These are phyloP conservation scores for Cyclotella choctawhatcheeana DNA, from an alignment of 108 stramenopile species.

Conservation along the genomic window DNA sequence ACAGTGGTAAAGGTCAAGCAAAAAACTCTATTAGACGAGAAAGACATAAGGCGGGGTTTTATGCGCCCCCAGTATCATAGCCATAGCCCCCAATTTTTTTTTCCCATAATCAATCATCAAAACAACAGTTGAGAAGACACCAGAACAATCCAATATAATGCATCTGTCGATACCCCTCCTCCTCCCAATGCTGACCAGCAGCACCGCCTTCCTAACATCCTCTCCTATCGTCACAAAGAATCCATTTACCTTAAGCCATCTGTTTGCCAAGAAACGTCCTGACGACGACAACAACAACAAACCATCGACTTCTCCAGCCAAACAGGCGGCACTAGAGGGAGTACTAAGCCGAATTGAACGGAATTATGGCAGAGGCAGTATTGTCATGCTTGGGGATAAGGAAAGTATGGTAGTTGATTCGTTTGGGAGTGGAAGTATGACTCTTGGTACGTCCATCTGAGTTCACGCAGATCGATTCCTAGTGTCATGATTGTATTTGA, in stretches of 20 bases:
- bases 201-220: neutral
- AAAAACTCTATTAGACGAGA: too few relatives aligned
- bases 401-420: slow-evolving; percentile 76
- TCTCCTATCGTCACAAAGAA: too few relatives aligned
- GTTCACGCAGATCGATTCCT: too few relatives aligned
- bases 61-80: too few relatives aligned
- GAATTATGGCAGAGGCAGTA: slow-evolving; percentile 88
- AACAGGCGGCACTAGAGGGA: slow-evolving; percentile 85
- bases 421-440: slow-evolving; percentile 88
- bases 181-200: neutral
- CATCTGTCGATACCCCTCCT: neutral
- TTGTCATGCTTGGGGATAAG: slow-evolving; percentile 88
- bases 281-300: neutral
- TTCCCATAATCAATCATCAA: too few relatives aligned
- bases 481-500: neutral
- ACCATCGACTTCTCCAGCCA: slow-evolving; percentile 41
- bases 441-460: too few relatives aligned
- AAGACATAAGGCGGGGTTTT: too few relatives aligned
- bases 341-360: slow-evolving; percentile 92
- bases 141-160: too few relatives aligned
- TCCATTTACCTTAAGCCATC: neutral
- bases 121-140: too few relatives aligned
- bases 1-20: too few relatives aligned
- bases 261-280: slow-evolving; percentile 1
- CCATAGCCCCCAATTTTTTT: too few relatives aligned